phyloP scores from a whole-genome alignment of 2,329 filamentous ascomycete species.

The Neonectria sp. region DNA sequence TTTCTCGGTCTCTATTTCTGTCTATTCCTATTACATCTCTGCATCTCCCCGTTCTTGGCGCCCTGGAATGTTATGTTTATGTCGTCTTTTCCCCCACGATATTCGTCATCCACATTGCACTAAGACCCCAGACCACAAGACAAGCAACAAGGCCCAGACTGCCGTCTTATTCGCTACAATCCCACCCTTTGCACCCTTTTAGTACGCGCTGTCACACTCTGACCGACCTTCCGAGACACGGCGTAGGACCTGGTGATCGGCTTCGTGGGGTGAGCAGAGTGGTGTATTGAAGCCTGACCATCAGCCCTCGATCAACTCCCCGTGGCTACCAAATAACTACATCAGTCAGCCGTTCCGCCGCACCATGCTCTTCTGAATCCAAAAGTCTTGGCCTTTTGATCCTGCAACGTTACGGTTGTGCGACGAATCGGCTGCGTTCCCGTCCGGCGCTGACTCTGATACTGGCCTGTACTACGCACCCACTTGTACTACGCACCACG shows the following conservation, averaged over 20 bases:
- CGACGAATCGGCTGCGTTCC: constrained; percentile 8
- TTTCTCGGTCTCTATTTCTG: background rate
- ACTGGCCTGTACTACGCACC: constrained; percentile 5
- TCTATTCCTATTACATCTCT: background rate
- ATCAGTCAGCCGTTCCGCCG: background rate
- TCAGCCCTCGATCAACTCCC: constrained; percentile 24
- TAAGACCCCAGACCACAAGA: constrained; percentile 35
- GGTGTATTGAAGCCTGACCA: constrained; percentile 9
- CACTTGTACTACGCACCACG: constrained; percentile 2
- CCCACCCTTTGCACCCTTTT: constrained; percentile 25
- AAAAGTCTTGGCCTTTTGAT: constrained; percentile 18
- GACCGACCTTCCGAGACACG: constrained; percentile 33
- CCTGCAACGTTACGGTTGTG: constrained; percentile 11
- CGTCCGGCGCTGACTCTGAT: background rate
- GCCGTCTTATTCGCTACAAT: constrained; percentile 35
- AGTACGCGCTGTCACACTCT: constrained; percentile 21
- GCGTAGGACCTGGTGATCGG: constrained; percentile 28
- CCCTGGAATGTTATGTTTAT: constrained; percentile 26
- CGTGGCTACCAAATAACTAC: constrained; percentile 18
- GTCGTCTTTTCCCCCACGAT: constrained; percentile 46
- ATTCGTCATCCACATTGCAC: constrained; percentile 45
- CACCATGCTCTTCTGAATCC: constrained; percentile 9
- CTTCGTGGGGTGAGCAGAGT: constrained; percentile 18
- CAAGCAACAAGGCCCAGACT: constrained; percentile 19
- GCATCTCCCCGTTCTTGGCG: constrained; percentile 10